Conservation (phyloP, 176 grass and related monocot species). For the Chloris gayana region DNA sequence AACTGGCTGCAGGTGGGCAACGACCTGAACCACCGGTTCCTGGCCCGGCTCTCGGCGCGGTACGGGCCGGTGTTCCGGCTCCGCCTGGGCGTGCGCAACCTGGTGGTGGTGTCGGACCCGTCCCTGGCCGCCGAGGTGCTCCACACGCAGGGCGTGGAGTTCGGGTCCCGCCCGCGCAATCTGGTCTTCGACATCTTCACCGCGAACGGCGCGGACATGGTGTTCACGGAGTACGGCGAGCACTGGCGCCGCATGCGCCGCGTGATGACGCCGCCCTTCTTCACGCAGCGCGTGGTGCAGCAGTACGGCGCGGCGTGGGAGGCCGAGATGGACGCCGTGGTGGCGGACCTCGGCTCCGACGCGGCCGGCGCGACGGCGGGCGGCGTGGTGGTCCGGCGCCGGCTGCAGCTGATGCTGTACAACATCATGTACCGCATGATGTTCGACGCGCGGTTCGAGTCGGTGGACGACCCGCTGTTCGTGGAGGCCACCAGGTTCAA, state of each 20-base stretch:
- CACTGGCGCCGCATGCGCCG: slow-evolving; percentile 97
- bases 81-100: slow-evolving; percentile 81
- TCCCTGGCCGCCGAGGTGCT: slow-evolving; percentile 76
- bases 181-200: slow-evolving; percentile 97
- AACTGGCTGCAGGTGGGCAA: slow-evolving; percentile 97
- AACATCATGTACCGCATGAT: slow-evolving; percentile 98
- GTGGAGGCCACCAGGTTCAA: slow-evolving; percentile 61
- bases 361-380: rapidly evolving
- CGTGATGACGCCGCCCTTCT: slow-evolving; percentile 95
- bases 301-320: slow-evolving; percentile 77
- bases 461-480: slow-evolving; percentile 74
- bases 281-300: slow-evolving; percentile 73
- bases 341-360: slow-evolving; percentile 20
- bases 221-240: slow-evolving; percentile 95
- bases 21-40: slow-evolving; percentile 81
- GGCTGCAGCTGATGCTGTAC: slow-evolving; percentile 93
- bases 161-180: slow-evolving; percentile 88
- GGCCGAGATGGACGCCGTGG: slow-evolving; percentile 53
- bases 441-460: slow-evolving; percentile 75
- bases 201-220: slow-evolving; percentile 74
- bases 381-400: slow-evolving; percentile 57
- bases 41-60: slow-evolving; percentile 53
- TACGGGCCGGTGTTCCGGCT: slow-evolving; percentile 77
- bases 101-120: slow-evolving; percentile 74
- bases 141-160: slow-evolving; percentile 93